A percentile compares a stretch with the other conserved stretches of the same genome.
Evolutionary conservation across 768 basidiomycete genomes (phyloP).

Genomic region (Termitomyces sp.): DNA sequence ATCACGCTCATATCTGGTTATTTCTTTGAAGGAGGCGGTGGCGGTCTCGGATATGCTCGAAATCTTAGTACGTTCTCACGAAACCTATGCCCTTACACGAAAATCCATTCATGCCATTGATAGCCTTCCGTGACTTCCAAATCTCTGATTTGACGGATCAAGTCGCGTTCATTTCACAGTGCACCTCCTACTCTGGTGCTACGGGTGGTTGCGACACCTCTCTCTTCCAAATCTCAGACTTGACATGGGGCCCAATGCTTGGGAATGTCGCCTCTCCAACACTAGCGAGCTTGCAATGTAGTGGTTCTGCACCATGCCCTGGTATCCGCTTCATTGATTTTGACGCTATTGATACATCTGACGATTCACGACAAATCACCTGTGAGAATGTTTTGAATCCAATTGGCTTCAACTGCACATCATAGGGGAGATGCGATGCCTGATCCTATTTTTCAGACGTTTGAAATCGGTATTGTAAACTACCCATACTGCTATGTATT

Average conservation of each 20-base stretch:
- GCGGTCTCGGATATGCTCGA: slow-evolving; percentile 25
- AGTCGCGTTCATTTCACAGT: slow-evolving; percentile 21
- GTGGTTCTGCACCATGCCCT: slow-evolving; percentile 25
- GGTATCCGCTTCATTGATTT: slow-evolving; percentile 19
- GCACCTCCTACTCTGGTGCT: slow-evolving; percentile 27
- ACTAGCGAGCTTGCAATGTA: slow-evolving; percentile 25
- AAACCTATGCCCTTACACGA: neutral
- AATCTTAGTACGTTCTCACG: slow-evolving; percentile 18
- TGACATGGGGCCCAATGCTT: slow-evolving; percentile 24
- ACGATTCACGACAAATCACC: slow-evolving; percentile 10
- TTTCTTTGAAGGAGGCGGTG: slow-evolving; percentile 21
- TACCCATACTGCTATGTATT: neutral
- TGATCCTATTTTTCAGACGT: neutral
- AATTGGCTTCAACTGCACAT: slow-evolving; percentile 21
- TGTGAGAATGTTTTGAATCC: slow-evolving; percentile 20
- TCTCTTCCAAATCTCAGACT: slow-evolving; percentile 27
- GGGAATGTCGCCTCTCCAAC: slow-evolving; percentile 19
- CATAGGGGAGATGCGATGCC: neutral
- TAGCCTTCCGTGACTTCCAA: slow-evolving; percentile 23
- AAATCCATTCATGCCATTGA: neutral
- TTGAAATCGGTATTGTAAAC: neutral
- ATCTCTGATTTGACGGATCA: slow-evolving; percentile 16
- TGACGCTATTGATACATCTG: slow-evolving; percentile 14
- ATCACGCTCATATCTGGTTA: neutral
- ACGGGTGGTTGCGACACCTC: slow-evolving; percentile 29